Evolutionary conservation across 352 stramenopile genomes (phyloP), one percentile per base, ranked within the genome.

Genomic region (Pythium phragmitis): DNA sequence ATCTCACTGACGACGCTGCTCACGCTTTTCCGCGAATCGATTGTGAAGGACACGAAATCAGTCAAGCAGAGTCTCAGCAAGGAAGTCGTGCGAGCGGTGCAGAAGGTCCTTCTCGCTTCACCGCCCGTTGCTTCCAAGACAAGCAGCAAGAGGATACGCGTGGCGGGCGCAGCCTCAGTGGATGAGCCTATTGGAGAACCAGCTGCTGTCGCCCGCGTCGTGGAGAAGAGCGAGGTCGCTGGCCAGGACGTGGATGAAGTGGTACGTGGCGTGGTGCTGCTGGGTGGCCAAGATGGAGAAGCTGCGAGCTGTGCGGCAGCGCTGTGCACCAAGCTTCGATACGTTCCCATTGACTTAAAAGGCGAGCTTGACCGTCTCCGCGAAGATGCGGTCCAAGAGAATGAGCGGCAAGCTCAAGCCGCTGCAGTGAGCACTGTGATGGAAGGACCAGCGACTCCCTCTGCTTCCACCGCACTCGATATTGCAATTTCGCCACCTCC

Each of bases 1-100:
- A 62, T 73, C 46, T 64, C 69, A 14, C 64, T 91, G 17, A 70
- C 68, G 34, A 82, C 50, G 13, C 41, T 91, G 7, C 30, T 89
- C 1, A 49, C 60, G 8, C 58, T 87, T 2, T 66, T 89, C 34
- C 73, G 70, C 4, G 82, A 88, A 23, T 65, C 76, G 2, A 69
- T 91, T 36, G 28, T 76, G 39, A 68, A 69, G 23, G 82, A 91
- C 37, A 82, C 73, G 9, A 90, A 90, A 52, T 83, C 79, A 6
- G 53, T 65, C 2, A 88, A 88, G 58, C 81, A 87, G 51, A 73
- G 45, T 36, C 39, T 87, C 12, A 88, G 80, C 60, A 90, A 87
- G 37, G 80, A 88, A 51, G 51, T 74, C 17, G 9, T 87, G 12
- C 45, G 48, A 7, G 23, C 57, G 7, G 36, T 73, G 3, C 67